phyloP scores from a whole-genome alignment of 441 rosid genomes.

The Bruguiera hainesii region DNA sequence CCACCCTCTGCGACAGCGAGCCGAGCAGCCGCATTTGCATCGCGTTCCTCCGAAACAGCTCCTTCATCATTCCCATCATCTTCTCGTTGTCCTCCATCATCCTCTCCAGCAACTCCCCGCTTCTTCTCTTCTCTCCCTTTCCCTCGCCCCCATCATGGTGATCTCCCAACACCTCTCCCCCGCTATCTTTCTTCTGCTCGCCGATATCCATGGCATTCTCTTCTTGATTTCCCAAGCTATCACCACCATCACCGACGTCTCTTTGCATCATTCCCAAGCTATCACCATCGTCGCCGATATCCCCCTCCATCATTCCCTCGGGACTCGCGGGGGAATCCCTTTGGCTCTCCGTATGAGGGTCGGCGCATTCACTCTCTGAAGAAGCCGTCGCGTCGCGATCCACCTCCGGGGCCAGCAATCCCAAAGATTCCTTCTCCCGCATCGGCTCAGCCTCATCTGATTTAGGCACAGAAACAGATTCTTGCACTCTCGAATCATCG shows the following conservation, averaged over 20 bases:
- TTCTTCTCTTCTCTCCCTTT: conserved; percentile 13
- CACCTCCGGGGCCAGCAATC: not conserved
- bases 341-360: conserved; percentile 22
- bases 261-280: not conserved
- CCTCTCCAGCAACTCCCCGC: conserved; percentile 35
- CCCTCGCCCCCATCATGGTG: not conserved
- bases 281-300: not conserved
- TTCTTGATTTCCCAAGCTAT: conserved; percentile 9
- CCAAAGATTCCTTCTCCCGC: not conserved
- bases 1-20: conserved; percentile 52
- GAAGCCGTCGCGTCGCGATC: too few relatives aligned
- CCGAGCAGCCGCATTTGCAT: conserved; percentile 44
- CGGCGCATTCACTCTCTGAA: not conserved
- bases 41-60: conserved; percentile 45
- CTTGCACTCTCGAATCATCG: too few relatives aligned
- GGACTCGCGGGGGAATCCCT: conserved; percentile 28
- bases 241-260: not conserved
- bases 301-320: not conserved
- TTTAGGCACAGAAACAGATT: not conserved
- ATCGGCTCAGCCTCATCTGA: not conserved
- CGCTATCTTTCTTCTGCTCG: not conserved
- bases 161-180: not conserved
- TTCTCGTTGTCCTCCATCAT: conserved; percentile 57
- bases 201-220: not conserved
- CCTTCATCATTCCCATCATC: conserved; percentile 53